phyloP scores from a whole-genome alignment of 1,139 yeast genomes.

The Hemisphaericaspora subhashii region DNA sequence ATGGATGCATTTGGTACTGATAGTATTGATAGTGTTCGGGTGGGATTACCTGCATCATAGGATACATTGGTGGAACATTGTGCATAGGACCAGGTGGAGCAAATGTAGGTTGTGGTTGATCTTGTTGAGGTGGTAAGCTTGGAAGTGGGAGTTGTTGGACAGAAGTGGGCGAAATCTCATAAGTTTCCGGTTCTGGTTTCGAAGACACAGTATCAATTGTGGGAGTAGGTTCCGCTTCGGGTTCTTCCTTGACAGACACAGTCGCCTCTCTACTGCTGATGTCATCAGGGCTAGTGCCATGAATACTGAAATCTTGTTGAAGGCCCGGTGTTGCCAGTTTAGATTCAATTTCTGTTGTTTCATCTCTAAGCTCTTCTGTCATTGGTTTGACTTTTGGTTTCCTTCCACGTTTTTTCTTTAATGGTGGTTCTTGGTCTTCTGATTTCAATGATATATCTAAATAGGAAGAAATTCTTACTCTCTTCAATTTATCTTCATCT shows the following conservation, averaged over 20 bases:
- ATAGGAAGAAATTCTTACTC: constrained; percentile 35
- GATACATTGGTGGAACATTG: constrained; percentile 1
- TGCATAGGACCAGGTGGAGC: constrained; percentile 1
- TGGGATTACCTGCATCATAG: constrained; percentile 3
- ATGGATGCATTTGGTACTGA: constrained; percentile 2
- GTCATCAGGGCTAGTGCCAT: not conserved
- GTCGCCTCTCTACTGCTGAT: constrained; percentile 1
- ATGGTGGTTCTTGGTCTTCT: constrained; percentile 9
- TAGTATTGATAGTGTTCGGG: constrained; percentile 5
- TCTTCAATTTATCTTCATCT: constrained; percentile 27
- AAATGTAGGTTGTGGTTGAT: constrained; percentile 1
- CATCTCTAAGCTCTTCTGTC: not conserved
- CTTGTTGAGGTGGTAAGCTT: not conserved
- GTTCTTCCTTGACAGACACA: constrained; percentile 1
- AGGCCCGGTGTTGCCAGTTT: not conserved
- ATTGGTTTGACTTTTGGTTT: constrained; percentile 5
- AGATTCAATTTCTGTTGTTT: not conserved
- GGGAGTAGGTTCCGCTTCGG: not conserved
- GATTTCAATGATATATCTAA: constrained; percentile 36
- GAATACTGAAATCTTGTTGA: not conserved
- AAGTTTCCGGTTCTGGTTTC: not conserved
- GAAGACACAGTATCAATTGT: not conserved
- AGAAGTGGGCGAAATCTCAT: not conserved
- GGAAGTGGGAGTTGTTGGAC: not conserved
- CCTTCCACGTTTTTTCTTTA: constrained; percentile 11